phyloP scores from a whole-genome alignment of 129 eudicot genomes.

The Chrysanthemum makinoi region DNA sequence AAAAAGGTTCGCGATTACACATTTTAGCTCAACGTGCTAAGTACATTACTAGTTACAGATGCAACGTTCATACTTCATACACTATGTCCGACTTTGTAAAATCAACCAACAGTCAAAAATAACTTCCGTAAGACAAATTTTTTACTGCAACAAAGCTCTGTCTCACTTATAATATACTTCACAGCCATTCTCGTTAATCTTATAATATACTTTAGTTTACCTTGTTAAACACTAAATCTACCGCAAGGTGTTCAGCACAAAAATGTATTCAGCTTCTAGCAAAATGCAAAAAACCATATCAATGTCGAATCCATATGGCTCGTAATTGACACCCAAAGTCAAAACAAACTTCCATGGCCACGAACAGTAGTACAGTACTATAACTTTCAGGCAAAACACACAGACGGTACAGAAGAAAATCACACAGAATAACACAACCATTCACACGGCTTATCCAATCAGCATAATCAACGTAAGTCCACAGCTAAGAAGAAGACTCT shows the following conservation, averaged over 20 bases:
- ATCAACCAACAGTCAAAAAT: not conserved
- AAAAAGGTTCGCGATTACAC: not conserved
- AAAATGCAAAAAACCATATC: not conserved
- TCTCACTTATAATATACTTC: not conserved
- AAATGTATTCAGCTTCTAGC: not conserved
- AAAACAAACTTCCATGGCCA: not conserved
- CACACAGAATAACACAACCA: too few relatives aligned
- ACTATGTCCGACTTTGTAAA: not conserved
- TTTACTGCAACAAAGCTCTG: not conserved
- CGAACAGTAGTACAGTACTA: too few relatives aligned
- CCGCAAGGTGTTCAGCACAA: not conserved
- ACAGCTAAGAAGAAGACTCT: too few relatives aligned
- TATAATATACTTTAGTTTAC: not conserved
- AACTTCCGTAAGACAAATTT: not conserved
- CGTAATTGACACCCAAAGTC: not conserved
- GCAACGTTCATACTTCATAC: not conserved
- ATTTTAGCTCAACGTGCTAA: not conserved
- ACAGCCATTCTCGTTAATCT: not conserved
- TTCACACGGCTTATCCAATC: too few relatives aligned
- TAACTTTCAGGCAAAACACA: too few relatives aligned
- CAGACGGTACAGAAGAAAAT: too few relatives aligned
- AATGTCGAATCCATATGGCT: not conserved
- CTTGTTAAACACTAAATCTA: not conserved
- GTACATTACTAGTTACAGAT: not conserved
- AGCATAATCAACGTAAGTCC: too few relatives aligned